These are phyloP conservation scores for Bondarzewia mesenterica DNA, from an alignment of 1,284 basidiomycete species.

Conservation along the genomic window DNA sequence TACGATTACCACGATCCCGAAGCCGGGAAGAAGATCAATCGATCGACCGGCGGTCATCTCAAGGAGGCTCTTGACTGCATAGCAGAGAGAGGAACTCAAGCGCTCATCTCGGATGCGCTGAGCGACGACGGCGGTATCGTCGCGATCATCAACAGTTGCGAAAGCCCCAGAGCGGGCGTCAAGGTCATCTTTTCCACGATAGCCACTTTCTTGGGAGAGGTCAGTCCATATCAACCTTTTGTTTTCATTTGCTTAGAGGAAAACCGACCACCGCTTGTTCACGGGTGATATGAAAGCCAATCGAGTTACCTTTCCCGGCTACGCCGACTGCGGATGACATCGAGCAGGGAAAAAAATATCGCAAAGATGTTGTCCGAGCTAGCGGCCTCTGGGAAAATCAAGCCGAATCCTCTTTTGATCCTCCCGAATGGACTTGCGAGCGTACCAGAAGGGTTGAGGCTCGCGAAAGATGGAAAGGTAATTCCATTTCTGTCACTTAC, in stretches of 20 bases:
- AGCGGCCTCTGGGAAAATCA: not conserved
- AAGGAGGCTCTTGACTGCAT: conserved; percentile 5
- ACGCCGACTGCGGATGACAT: not conserved
- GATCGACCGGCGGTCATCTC: conserved; percentile 3
- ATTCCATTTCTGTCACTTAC: not conserved
- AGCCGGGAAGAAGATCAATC: conserved; percentile 8
- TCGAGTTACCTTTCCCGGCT: not conserved
- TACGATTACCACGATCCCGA: conserved; percentile 27
- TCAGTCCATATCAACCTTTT: not conserved
- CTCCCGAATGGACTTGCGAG: not conserved
- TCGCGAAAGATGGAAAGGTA: conserved; percentile 6
- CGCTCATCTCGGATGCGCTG: conserved; percentile 3
- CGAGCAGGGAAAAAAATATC: not conserved
- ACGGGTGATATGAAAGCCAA: not conserved
- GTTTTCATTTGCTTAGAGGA: no score
- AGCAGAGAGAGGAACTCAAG: not conserved
- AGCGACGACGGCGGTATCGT: conserved; percentile 3
- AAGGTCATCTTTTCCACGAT: not conserved
- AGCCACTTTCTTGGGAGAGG: conserved; percentile 3
- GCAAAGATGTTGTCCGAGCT: not conserved
- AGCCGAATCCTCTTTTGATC: not conserved
- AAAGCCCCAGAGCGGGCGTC: not conserved
- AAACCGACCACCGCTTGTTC: no score
- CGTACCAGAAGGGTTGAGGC: not conserved
- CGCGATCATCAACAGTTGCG: not conserved